These are phyloP conservation scores for Malus hybrid DNA, from an alignment of 331 rosid genomes.

Conservation along the genomic window DNA sequence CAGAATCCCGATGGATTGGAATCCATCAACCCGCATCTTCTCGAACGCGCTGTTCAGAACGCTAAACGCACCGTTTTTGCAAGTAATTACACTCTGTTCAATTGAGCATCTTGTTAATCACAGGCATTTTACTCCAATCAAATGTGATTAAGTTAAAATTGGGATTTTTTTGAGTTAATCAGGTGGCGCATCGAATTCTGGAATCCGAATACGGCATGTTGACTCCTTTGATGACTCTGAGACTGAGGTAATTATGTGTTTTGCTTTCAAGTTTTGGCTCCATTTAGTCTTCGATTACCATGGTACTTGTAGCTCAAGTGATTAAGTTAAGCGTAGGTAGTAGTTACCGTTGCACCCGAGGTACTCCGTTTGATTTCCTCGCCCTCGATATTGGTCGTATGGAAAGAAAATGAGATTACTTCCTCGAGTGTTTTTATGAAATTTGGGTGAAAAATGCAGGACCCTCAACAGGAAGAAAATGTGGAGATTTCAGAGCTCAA, in stretches of 20 bases:
- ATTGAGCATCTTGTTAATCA: background rate
- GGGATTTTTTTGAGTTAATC: slow-evolving; percentile 8
- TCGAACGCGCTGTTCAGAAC: slow-evolving; percentile 62
- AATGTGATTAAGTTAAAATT: background rate
- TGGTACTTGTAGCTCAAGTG: too few relatives aligned
- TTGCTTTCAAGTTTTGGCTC: background rate
- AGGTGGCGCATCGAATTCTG: slow-evolving; percentile 58
- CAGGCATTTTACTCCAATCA: background rate
- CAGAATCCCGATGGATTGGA: slow-evolving; percentile 69
- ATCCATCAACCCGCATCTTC: slow-evolving; percentile 57
- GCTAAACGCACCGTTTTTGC: slow-evolving; percentile 62
- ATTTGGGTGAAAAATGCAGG: slow-evolving; percentile 31
- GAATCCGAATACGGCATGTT: slow-evolving; percentile 54
- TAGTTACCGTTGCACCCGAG: too few relatives aligned
- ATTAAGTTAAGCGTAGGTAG: too few relatives aligned
- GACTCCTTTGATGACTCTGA: slow-evolving; percentile 56
- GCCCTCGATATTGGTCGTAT: too few relatives aligned
- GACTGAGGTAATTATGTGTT: slow-evolving; percentile 36
- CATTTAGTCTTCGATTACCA: background rate
- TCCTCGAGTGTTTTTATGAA: background rate
- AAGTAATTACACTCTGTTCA: slow-evolving; percentile 19
- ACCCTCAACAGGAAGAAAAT: slow-evolving; percentile 25
- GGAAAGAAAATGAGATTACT: background rate
- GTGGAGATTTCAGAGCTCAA: slow-evolving; percentile 17
- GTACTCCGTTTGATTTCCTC: too few relatives aligned